Conservation (phyloP, 176 grass and related monocot genomes). For the Guadua angustifolia region DNA sequence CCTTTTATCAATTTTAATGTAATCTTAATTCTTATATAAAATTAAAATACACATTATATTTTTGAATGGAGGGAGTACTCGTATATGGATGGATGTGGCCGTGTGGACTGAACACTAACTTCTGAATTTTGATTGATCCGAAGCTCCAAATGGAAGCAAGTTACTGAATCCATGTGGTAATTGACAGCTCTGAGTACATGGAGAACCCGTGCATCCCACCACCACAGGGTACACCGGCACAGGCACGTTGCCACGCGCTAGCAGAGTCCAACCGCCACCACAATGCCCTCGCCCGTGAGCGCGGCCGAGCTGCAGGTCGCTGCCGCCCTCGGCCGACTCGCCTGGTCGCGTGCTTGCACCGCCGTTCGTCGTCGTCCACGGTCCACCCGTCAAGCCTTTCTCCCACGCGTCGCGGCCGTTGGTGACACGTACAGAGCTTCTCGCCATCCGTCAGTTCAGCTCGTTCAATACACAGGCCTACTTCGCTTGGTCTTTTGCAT, state of each 20-base stretch:
- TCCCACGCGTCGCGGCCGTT: constrained; percentile 16
- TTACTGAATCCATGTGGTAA: background rate
- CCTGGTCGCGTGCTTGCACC: background rate
- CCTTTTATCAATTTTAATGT: no score
- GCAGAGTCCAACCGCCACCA: background rate
- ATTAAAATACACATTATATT: no score
- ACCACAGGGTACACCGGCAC: no score
- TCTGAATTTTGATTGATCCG: background rate
- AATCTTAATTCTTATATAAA: no score
- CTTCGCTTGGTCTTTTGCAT: background rate
- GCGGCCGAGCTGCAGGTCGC: background rate
- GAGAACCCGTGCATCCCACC: no score
- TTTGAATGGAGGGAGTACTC: no score
- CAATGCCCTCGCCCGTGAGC: no score
- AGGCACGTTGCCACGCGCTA: no score
- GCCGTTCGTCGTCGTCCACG: background rate
- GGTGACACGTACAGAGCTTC: constrained; percentile 39
- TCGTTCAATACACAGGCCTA: background rate
- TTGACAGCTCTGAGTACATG: background rate
- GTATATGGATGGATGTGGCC: background rate
- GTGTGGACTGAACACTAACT: background rate
- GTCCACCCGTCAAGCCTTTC: background rate
- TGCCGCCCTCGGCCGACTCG: background rate
- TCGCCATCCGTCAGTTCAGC: constrained; percentile 16
- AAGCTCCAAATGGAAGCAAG: background rate